A percentile compares a stretch with the other conserved stretches of the same genome.
Evolutionary conservation across 164 flowering plant species (phyloP).

Genomic region (Piper betle): DNA sequence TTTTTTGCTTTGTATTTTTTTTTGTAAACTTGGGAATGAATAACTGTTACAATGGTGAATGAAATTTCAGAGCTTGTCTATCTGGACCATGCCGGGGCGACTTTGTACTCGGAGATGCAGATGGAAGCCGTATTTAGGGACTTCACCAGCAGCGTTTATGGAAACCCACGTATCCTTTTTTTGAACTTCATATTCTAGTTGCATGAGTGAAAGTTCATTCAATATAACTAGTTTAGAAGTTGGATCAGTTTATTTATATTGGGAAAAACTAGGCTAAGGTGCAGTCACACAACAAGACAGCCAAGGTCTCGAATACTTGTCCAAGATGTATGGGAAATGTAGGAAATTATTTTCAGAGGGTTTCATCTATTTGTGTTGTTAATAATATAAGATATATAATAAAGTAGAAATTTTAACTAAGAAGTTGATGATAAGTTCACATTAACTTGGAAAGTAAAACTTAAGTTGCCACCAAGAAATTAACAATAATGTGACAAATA

Average conservation of each 20-base stretch:
- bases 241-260: neutral
- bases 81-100: constrained; percentile 95
- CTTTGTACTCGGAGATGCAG: constrained; percentile 81
- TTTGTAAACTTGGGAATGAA: too few relatives aligned
- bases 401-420: too few relatives aligned
- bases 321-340: too few relatives aligned
- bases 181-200: neutral
- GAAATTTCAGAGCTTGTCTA: constrained; percentile 40
- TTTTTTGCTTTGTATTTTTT: neutral
- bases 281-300: too few relatives aligned
- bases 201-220: neutral
- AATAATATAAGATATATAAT: too few relatives aligned
- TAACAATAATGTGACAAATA: too few relatives aligned
- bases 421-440: neutral
- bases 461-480: too few relatives aligned
- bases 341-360: too few relatives aligned
- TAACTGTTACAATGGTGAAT: neutral
- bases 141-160: constrained; percentile 54
- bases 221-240: neutral
- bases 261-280: too few relatives aligned
- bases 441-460: neutral
- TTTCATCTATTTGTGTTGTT: too few relatives aligned
- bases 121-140: constrained; percentile 68
- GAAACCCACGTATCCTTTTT: constrained; percentile 88
- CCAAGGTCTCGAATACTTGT: too few relatives aligned